Evolutionary conservation across 495 filamentous ascomycete species (phyloP).

Genomic region (Elasticomyces elasticus): DNA sequence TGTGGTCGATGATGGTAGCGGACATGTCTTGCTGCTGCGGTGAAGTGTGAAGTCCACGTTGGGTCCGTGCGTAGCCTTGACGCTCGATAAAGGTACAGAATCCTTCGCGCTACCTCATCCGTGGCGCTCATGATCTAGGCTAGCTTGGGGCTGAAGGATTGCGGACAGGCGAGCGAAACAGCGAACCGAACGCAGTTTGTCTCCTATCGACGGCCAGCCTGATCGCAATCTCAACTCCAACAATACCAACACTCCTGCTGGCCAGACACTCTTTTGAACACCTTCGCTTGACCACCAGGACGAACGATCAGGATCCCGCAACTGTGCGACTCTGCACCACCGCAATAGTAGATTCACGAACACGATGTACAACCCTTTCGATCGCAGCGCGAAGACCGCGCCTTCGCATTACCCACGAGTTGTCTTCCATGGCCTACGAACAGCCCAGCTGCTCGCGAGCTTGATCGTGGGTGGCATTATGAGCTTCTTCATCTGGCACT

Average conservation of each 20-base stretch:
- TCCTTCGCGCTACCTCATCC: too few relatives aligned
- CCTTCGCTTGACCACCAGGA: not conserved
- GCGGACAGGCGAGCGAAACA: too few relatives aligned
- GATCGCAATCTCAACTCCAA: not conserved
- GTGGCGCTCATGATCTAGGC: too few relatives aligned
- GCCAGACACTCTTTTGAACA: not conserved
- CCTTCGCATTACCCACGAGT: constrained; percentile 50
- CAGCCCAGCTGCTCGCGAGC: constrained; percentile 42
- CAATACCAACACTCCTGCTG: not conserved
- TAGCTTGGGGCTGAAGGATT: too few relatives aligned
- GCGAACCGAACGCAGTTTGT: too few relatives aligned
- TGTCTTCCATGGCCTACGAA: constrained; percentile 49
- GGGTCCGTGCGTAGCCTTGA: too few relatives aligned
- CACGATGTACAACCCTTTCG: constrained; percentile 16
- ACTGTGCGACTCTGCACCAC: not conserved
- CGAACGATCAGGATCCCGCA: not conserved
- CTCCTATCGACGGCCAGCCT: not conserved
- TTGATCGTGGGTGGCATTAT: constrained; percentile 50
- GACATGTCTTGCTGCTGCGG: too few relatives aligned
- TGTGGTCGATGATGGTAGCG: too few relatives aligned
- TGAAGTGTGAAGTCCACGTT: too few relatives aligned
- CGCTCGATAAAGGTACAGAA: too few relatives aligned
- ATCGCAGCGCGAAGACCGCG: constrained; percentile 22
- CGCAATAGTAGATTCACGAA: not conserved
- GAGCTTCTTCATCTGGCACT: constrained; percentile 51